Evolutionary conservation across 371 early-diverging fungal genomes (phyloP).

Genomic region (Mucor indicus): DNA sequence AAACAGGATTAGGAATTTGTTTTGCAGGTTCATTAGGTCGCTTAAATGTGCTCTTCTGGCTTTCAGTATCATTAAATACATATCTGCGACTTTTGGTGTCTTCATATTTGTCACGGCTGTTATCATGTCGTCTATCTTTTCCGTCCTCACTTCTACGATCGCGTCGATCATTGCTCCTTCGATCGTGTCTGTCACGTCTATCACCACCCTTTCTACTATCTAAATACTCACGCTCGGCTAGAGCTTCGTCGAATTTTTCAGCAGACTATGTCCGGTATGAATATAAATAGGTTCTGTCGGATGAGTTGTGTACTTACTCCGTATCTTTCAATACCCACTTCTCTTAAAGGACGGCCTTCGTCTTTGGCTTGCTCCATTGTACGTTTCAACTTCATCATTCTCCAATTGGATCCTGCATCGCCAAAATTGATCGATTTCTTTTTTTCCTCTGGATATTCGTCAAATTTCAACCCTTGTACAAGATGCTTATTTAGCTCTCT

Average conservation of each 20-base stretch:
- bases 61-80: constrained; percentile 32
- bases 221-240: constrained; percentile 65
- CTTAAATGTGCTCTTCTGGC: constrained; percentile 5
- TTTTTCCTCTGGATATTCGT: constrained; percentile 44
- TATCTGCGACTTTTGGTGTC: constrained; percentile 16
- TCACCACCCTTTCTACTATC: constrained; percentile 40
- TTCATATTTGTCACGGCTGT: neutral
- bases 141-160: constrained; percentile 39
- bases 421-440: constrained; percentile 49
- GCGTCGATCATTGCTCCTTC: constrained; percentile 36
- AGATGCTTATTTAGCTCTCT: constrained; percentile 54
- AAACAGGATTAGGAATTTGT: neutral
- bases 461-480: constrained; percentile 41
- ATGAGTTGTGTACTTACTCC: constrained; percentile 36
- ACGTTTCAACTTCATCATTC: constrained; percentile 78
- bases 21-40: constrained; percentile 15
- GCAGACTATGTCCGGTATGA: constrained; percentile 38
- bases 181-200: constrained; percentile 4
- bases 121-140: constrained; percentile 2
- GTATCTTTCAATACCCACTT: constrained; percentile 74
- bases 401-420: constrained; percentile 77
- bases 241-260: constrained; percentile 66
- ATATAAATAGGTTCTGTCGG: neutral
- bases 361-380: constrained; percentile 70
- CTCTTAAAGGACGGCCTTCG: constrained; percentile 58